Evolutionary conservation across 2,329 filamentous ascomycete species (phyloP), one percentile per base, ranked within the genome.

Genomic region (Aspergillus candidus): DNA sequence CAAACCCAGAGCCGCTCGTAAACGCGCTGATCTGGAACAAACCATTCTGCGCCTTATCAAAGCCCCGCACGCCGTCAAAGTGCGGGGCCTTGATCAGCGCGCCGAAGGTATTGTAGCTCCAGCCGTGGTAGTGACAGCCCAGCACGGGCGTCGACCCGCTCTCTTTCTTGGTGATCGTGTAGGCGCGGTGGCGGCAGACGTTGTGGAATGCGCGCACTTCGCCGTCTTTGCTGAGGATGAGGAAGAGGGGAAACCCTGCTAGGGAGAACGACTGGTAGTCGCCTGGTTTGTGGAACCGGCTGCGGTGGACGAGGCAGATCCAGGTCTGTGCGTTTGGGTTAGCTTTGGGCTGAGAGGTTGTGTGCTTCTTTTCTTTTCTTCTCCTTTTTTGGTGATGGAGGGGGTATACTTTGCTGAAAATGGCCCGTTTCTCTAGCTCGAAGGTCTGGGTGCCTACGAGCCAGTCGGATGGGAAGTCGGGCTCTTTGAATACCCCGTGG

Each of bases 201-300:
- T 83, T 82, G 64, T 82, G 79, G 58, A 82, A 82, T 12, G 72
- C 78, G 45, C 78, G 73, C 58, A 82, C 73, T 8, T 68, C 67
- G 12, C 69, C 66, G 15, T 75, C 68, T 40, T 76, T 73, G 46
- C 78, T 76, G 11, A 65, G 61, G 43, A 72, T 68, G 17, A 82
- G 59, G 53, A 82, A 67, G 51, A 82, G 72, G 10, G 79, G 70
- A 56, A 75, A 80, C n/a, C 72, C 76, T 11, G 77, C 76, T 2
- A 79, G 60, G 11, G 74, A 69, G 48, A 72, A 81, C 14, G 73
- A 71, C 22, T 80, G 67, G 62, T 75, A 83, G 56, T 81, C 76
- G 4, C 79, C 80, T 2, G 68, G 51, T 36, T 77, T 74, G 37
- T 61, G 54, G 32, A 82, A 67, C 38, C 77, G 71, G 27, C 66